These are phyloP conservation scores for Boletus smithii DNA, from an alignment of 1,284 basidiomycete species.

Conservation along the genomic window DNA sequence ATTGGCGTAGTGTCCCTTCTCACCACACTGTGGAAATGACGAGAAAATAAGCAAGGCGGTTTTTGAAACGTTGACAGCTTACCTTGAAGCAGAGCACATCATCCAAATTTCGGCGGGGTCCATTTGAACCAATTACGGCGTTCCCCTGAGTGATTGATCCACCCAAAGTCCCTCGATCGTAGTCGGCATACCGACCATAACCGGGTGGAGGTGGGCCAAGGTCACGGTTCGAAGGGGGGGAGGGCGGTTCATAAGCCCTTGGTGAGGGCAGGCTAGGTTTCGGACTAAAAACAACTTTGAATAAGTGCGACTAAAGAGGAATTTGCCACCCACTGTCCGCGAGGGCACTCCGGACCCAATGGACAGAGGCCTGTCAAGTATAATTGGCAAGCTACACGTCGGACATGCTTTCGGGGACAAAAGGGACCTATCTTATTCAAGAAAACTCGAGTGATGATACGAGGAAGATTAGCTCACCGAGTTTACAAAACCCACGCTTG, in stretches of 20 bases:
- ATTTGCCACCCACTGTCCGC: constrained; percentile 77
- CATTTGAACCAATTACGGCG: constrained; percentile 24
- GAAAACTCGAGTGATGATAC: background rate
- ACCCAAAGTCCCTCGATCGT: constrained; percentile 54
- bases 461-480: constrained; percentile 53
- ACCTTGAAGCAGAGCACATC: constrained; percentile 92
- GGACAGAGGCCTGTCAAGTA: constrained; percentile 97
- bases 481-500: constrained; percentile 91
- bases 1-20: constrained; percentile 94
- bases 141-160: constrained; percentile 20
- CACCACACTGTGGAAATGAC: constrained; percentile 60
- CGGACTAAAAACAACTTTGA: constrained; percentile 46
- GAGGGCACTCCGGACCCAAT: constrained; percentile 84
- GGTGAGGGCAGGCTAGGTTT: constrained; percentile 70
- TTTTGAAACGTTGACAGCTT: constrained; percentile 7
- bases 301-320: constrained; percentile 15
- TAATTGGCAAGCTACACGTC: constrained; percentile 85
- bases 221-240: constrained; percentile 71
- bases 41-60: constrained; percentile 12
- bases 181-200: constrained; percentile 82
- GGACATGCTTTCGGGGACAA: constrained; percentile 92
- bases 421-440: constrained; percentile 61
- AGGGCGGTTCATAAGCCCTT: constrained; percentile 77
- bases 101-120: constrained; percentile 72
- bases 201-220: constrained; percentile 90